phyloP scores from a whole-genome alignment of 1,284 basidiomycete genomes.

The Ganoderma lucidum region DNA sequence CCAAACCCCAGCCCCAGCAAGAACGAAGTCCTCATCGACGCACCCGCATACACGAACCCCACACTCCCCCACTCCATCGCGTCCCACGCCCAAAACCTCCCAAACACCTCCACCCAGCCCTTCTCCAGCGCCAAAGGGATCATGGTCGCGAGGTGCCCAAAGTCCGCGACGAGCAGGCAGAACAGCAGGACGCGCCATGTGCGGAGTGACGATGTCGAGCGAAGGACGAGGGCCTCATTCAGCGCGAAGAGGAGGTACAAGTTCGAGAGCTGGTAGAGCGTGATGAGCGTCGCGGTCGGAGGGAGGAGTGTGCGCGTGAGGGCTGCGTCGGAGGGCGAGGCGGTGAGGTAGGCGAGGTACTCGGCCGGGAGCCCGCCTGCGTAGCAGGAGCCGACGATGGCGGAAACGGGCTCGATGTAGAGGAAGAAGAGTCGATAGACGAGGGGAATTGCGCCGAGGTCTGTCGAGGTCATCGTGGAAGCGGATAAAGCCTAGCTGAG shows the following conservation, averaged over 20 bases:
- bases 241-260: slow-evolving; percentile 61
- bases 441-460: slow-evolving; percentile 26
- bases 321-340: slow-evolving; percentile 32
- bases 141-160: slow-evolving; percentile 58
- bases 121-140: slow-evolving; percentile 52
- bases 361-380: slow-evolving; percentile 48
- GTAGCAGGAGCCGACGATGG: slow-evolving; percentile 57
- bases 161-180: slow-evolving; percentile 55
- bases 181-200: slow-evolving; percentile 55
- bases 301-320: slow-evolving; percentile 25
- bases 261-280: slow-evolving; percentile 57
- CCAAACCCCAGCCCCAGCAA: slow-evolving; percentile 45
- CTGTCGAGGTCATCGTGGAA: not conserved
- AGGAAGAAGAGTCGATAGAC: slow-evolving; percentile 56
- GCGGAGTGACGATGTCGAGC: slow-evolving; percentile 48
- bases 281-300: slow-evolving; percentile 48
- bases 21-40: slow-evolving; percentile 50
- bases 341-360: slow-evolving; percentile 51
- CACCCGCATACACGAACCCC: slow-evolving; percentile 60
- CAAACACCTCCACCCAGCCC: slow-evolving; percentile 47
- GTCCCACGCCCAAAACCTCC: slow-evolving; percentile 51
- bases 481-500: not conserved
- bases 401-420: slow-evolving; percentile 59
- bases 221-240: slow-evolving; percentile 60
- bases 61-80: slow-evolving; percentile 63